These are phyloP conservation scores for Ambrosiella xylebori DNA, from an alignment of 2,329 filamentous ascomycete species.

Conservation along the genomic window DNA sequence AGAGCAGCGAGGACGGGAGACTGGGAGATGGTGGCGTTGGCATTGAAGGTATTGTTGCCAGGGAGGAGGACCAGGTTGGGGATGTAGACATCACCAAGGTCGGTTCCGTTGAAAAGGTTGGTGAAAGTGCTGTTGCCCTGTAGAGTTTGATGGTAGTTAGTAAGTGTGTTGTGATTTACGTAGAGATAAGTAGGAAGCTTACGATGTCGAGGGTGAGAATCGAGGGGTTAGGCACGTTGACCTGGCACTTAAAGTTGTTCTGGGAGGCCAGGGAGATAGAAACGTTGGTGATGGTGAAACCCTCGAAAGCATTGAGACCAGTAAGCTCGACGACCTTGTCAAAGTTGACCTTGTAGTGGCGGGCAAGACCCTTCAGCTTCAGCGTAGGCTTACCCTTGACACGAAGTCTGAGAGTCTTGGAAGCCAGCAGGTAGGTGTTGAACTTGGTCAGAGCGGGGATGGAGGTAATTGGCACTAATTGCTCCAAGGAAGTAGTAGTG, in stretches of 20 bases:
- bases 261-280: constrained; percentile 24
- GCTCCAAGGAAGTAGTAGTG: constrained; percentile 34
- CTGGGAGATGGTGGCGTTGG: constrained; percentile 38
- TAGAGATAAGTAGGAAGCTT: constrained; percentile 18
- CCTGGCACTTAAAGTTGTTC: constrained; percentile 41
- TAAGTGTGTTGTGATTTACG: background rate
- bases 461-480: constrained; percentile 30
- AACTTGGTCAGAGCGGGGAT: constrained; percentile 34
- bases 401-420: constrained; percentile 31
- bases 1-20: constrained; percentile 28
- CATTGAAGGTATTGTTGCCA: constrained; percentile 37
- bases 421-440: constrained; percentile 36
- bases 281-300: constrained; percentile 34
- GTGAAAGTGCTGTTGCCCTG: constrained; percentile 46
- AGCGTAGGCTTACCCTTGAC: constrained; percentile 35
- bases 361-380: constrained; percentile 31
- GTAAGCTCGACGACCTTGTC: constrained; percentile 38
- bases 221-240: constrained; percentile 46
- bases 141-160: constrained; percentile 3
- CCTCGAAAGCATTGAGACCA: constrained; percentile 28
- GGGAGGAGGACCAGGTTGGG: constrained; percentile 40
- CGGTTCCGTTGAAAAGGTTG: constrained; percentile 33
- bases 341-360: constrained; percentile 34
- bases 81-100: constrained; percentile 39
- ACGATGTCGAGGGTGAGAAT: constrained; percentile 47